Evolutionary conservation across 768 basidiomycete species (phyloP), one percentile per base, ranked within the genome.

Genomic region (Hemileccinum impolitum): DNA sequence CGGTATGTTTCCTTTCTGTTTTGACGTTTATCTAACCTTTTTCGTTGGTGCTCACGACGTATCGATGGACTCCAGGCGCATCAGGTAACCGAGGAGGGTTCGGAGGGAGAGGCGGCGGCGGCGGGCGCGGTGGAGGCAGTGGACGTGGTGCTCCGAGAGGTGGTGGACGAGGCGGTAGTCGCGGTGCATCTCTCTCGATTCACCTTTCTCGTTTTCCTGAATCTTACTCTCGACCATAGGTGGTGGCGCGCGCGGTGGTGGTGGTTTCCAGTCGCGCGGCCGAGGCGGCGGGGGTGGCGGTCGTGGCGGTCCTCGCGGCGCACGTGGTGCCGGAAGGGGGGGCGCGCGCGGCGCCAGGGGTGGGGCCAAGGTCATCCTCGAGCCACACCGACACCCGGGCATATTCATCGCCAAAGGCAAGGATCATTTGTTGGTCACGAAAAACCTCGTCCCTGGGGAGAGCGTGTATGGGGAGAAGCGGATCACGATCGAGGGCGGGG

Each of bases 391-490:
- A 64, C 96, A 99, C 69, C 72, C 83, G 30, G 96, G 96, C 43
- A 81, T 99, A 45, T 99, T 97, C 75, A 88, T 99, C 63, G 96
- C 96, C 50, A 90, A 90, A 69, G 94, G 94, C 69, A 98, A 99
- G 72, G 96, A 98, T 62, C 86, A 90, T 61, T 80, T 98, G 71
- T 75, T 99, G 57, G 96, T 99, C 70, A 98, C 96, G 34, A 93
- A 94, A 74, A 98, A 97, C 71, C 81, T 99, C 67, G 93, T 90
- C 35, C 96, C 96, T 1, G 96, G 96, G 39, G 96, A 98, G 66
- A 88, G 89, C 7, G 95, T 99, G 10, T 99, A 99, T 68, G 96
- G 96, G 52, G 96, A 99, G 72, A 99, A 99, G 76, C 80, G 95
- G 65, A 93, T 97, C 70, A 82, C 86, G 14, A 81, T 97, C 62